These are phyloP conservation scores for Carex kokanica DNA, from an alignment of 176 grass and related monocot species.

Conservation along the genomic window DNA sequence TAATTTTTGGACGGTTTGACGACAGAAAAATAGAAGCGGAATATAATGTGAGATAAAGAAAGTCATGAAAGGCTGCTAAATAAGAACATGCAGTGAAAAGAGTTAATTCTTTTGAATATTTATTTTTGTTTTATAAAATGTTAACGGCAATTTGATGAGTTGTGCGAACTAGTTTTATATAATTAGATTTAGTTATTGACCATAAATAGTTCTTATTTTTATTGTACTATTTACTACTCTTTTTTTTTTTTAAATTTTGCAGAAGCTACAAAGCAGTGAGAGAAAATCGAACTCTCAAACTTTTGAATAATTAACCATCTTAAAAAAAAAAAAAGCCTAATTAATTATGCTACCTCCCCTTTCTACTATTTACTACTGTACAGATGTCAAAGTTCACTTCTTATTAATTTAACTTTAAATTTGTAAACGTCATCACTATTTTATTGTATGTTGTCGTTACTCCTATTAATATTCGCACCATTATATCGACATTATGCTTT, in stretches of 20 bases:
- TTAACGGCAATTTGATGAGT: not conserved
- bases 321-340: no score
- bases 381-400: not conserved
- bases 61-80: not conserved
- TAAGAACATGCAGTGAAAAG: not conserved
- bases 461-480: not conserved
- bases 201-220: not conserved
- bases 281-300: no score
- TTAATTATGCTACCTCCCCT: no score
- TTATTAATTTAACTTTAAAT: not conserved
- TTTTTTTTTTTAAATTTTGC: no score
- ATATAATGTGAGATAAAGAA: not conserved
- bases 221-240: not conserved
- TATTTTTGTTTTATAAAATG: not conserved
- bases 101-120: no score
- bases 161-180: not conserved
- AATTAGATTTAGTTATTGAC: not conserved
- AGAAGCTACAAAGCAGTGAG: no score
- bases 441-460: not conserved
- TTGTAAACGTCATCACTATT: not conserved
- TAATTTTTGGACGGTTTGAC: no score
- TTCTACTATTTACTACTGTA: no score
- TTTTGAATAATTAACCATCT: no score
- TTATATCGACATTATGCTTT: not conserved
- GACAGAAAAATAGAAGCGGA: not conserved